Evolutionary conservation across 2,329 filamentous ascomycete species (phyloP), one percentile per base, ranked within the genome.

Genomic region (Colletotrichum lupini): DNA sequence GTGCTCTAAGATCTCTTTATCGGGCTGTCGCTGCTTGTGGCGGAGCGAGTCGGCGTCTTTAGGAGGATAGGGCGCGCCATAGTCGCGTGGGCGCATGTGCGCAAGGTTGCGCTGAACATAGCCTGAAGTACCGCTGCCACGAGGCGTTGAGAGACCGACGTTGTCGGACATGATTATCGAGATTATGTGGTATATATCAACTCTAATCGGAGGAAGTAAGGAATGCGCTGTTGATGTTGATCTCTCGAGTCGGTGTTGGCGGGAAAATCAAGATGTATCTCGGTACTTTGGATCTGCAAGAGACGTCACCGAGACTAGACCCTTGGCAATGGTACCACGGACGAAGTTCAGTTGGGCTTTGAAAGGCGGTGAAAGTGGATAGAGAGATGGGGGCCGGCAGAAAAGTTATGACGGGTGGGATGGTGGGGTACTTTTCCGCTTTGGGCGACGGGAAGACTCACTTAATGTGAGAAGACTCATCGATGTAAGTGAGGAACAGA

Each of bases 71-170:
- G 95, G 95, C 22, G 92, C 92, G 72, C 87, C 89, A 78, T 91
- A 90, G 85, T 97, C 95, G 84, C 96, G 95, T 35, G 94, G 95
- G 80, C 90, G 92, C 78, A 98, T 91, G 81, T 96, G 92, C 22
- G 97, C 97, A 46, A 95, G 91, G 86, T 98, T 99, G 83, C 95
- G 94, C 85, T 98, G 96, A 69, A 99, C 96, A 82, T 98, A 98
- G 81, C 97, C 97, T 1, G 96, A 98, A 70, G 97, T 99, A 60
- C 97, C 97, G 81, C 94, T 97, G 77, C 97, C 97, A 79, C 97
- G 93, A 3, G 97, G 97, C 5, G 97, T 99, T 70, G 93, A 92
- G 79, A 99, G 94, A 71, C 97, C 97, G 80, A 99, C 97, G 86
- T 99, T 99, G 77, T 97, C 95, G 74, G 95, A 97, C 97, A 98